Base-by-base conservation (phyloP, 495 filamentous ascomycete genomes). In the Penicillium taxi region DNA sequence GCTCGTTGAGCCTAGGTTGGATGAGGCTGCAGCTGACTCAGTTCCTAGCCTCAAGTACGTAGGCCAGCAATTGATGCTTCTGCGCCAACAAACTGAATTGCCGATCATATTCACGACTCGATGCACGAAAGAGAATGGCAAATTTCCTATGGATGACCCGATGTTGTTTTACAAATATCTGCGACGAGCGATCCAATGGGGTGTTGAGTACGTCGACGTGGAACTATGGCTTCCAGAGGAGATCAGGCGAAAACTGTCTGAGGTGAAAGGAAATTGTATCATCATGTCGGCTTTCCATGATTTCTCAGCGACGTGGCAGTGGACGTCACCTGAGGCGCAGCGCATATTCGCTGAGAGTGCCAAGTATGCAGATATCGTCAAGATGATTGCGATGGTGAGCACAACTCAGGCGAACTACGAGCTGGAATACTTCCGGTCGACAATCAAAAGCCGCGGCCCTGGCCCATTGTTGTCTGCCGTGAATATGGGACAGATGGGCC, bases 231-330 rank as follows among this genome's bases (percentile, higher is more conserved):
- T 89, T 11, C 84, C 85, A 6, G 84, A 87, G 56, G 63, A 78
- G 7, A 82, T 91, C 37, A 68, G 84, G 35, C 63, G 64, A 32
- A 67, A 56, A 25, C 60, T 91, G n/a, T 76, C 76, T 16, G 75
- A 81, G 52, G 66, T 73, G 28, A 76, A 82, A 42, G 84, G 85
- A 5, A 79, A 74, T 55, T 86, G 81, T 57, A 76, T 77, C 32
- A 85, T 91, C 58, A 86, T 89, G 66, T 86, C 84, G 5, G 83
- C 85, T 2, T 89, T 86, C 45, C 85, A 91, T 58, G 84, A 91
- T 58, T 87, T 88, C 50, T 84, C 82, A 0, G 84, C 84, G 2
- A 77, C 63, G 2, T 87, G 86, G 73, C 85, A 81, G 50, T 91
- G 85, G 85, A 75, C 80, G 5, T 82, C 83, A 0, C 58, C 72